A percentile compares a stretch with the other conserved stretches of the same genome.
Evolutionary conservation across 768 basidiomycete species (phyloP).

Genomic region (Boletus huronensis): DNA sequence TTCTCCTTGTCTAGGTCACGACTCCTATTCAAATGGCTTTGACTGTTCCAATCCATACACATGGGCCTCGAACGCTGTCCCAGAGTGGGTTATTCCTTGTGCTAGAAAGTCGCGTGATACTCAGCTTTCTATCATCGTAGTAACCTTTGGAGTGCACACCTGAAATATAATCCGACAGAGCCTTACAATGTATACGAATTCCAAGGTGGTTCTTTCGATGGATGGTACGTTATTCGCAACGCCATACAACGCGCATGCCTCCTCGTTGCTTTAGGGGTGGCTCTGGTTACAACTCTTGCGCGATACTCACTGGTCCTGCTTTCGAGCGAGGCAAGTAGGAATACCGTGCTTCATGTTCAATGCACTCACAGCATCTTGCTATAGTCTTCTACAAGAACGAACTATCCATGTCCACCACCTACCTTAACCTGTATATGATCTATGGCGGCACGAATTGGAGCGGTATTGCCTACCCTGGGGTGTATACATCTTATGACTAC

Average conservation of each 20-base stretch:
- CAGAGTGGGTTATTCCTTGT: slow-evolving; percentile 25
- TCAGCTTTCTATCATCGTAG: slow-evolving; percentile 1
- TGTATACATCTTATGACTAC: slow-evolving; percentile 62
- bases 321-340: slow-evolving; percentile 22
- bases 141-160: slow-evolving; percentile 41
- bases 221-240: slow-evolving; percentile 43
- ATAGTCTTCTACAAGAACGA: slow-evolving; percentile 24
- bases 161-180: slow-evolving; percentile 17
- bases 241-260: background rate
- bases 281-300: slow-evolving; percentile 19
- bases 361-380: slow-evolving; percentile 3
- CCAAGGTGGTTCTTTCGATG: slow-evolving; percentile 50
- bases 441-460: slow-evolving; percentile 68
- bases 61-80: slow-evolving; percentile 45
- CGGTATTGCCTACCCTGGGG: slow-evolving; percentile 49
- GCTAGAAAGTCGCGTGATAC: background rate
- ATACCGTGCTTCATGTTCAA: background rate
- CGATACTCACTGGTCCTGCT: slow-evolving; percentile 22
- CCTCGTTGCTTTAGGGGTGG: slow-evolving; percentile 20
- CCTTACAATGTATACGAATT: slow-evolving; percentile 26
- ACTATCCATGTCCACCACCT: slow-evolving; percentile 13
- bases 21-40: slow-evolving; percentile 48
- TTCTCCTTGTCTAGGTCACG: slow-evolving; percentile 12
- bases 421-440: slow-evolving; percentile 51
- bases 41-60: slow-evolving; percentile 47